Percentiles rank a stretch among this genome's conserved stretches.
These are phyloP conservation scores for Prunus kanzakura DNA, from an alignment of 306 rosid genomes.

Conservation along the genomic window DNA sequence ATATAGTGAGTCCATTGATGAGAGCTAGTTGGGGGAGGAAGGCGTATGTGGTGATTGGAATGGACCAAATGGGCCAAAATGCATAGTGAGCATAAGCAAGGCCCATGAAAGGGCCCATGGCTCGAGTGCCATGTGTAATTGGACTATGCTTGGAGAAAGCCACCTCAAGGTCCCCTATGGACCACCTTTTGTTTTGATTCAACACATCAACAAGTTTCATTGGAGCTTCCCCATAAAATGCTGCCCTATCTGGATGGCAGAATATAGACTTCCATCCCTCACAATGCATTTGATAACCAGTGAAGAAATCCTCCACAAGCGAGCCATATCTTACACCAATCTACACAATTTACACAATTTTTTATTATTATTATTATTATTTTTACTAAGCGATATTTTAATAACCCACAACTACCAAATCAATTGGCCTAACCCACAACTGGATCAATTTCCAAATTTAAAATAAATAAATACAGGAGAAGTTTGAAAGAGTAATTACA, in stretches of 20 bases:
- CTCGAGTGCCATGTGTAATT: conserved; percentile 5
- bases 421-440: no score
- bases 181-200: conserved; percentile 33
- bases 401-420: no score
- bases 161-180: conserved; percentile 25
- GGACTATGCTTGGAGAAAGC: conserved; percentile 28
- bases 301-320: conserved; percentile 33
- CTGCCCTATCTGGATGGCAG: conserved; percentile 36
- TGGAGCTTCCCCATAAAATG: conserved; percentile 42
- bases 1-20: conserved; percentile 27
- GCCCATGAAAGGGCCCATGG: conserved; percentile 33
- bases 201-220: conserved; percentile 26
- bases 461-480: no score
- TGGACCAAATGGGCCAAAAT: conserved; percentile 26
- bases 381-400: no score
- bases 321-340: conserved; percentile 42
- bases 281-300: conserved; percentile 19
- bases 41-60: conserved; percentile 27
- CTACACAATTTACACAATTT: not conserved
- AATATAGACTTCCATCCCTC: conserved; percentile 42
- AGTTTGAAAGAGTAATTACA: no score
- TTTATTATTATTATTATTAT: no score
- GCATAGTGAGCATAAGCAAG: conserved; percentile 20
- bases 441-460: no score
- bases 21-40: conserved; percentile 36